phyloP scores from a whole-genome alignment of 2,329 filamentous ascomycete species.

The Thelonectria discophora region DNA sequence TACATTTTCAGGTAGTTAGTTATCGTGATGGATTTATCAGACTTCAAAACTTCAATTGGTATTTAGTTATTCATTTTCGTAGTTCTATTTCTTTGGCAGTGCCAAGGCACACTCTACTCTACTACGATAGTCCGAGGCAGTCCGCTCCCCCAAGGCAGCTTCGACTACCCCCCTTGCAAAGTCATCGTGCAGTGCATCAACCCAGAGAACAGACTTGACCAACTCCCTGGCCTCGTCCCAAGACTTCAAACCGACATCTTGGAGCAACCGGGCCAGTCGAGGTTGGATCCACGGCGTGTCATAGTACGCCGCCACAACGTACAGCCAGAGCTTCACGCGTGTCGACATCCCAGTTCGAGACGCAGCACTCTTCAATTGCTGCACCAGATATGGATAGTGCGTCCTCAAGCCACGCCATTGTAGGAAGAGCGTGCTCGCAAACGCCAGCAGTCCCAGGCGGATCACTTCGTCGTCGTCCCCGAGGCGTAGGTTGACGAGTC shows the following conservation, averaged over 20 bases:
- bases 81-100: too few relatives aligned
- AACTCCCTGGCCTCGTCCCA: neutral
- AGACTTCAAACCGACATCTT: neutral
- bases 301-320: neutral
- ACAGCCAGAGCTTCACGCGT: conserved; percentile 2
- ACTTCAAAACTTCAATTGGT: too few relatives aligned
- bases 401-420: neutral
- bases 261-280: neutral
- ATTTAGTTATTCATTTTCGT: too few relatives aligned
- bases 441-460: conserved; percentile 3
- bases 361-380: neutral
- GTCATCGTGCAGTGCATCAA: neutral
- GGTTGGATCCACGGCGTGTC: neutral
- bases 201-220: conserved; percentile 1
- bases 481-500: neutral
- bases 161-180: neutral
- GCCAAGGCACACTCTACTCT: too few relatives aligned
- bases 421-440: conserved; percentile 9
- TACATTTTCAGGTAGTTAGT: too few relatives aligned
- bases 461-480: neutral
- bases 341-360: neutral
- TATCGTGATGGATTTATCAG: too few relatives aligned
- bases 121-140: too few relatives aligned
- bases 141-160: neutral
- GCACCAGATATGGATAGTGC: neutral